phyloP scores from a whole-genome alignment of 140 eudicot species.

The Ambrosia hybrid region DNA sequence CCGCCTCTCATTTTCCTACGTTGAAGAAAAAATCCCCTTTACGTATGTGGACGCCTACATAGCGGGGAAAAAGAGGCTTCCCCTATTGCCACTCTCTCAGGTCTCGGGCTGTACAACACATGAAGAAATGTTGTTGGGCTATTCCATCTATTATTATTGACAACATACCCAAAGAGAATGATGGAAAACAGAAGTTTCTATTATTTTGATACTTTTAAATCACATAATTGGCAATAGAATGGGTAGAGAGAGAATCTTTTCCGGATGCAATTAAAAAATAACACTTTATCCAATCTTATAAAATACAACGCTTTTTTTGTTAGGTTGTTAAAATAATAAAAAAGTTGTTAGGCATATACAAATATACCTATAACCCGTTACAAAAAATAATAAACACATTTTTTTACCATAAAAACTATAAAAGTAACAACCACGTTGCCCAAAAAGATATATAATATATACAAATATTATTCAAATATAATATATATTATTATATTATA shows the following conservation, averaged over 20 bases:
- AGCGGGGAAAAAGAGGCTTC: too few species aligned
- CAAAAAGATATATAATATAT: constrained; percentile 11
- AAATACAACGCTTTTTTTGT: not conserved
- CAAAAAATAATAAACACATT: not conserved
- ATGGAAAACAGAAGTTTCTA: constrained; percentile 14
- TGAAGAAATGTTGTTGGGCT: not conserved
- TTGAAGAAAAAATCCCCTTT: too few species aligned
- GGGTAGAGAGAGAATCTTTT: constrained; percentile 2
- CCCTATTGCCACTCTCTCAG: too few species aligned
- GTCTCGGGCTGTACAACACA: not conserved
- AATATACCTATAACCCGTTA: not conserved
- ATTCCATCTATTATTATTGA: not conserved
- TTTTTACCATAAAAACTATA: not conserved
- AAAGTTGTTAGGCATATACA: not conserved
- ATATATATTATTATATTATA: constrained; percentile 8
- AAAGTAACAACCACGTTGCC: constrained; percentile 10
- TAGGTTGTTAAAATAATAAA: not conserved
- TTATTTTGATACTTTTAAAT: constrained; percentile 3
- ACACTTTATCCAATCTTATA: constrained; percentile 14
- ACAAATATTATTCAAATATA: not conserved
- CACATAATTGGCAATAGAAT: constrained; percentile 6
- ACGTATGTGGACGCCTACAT: too few species aligned
- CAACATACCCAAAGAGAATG: constrained; percentile 7
- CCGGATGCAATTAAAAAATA: constrained; percentile 4
- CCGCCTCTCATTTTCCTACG: too few species aligned